Percentiles rank a stretch among this genome's conserved stretches.
Evolutionary conservation across 352 stramenopile genomes (phyloP).

Genomic region (Phytophthora capsici): DNA sequence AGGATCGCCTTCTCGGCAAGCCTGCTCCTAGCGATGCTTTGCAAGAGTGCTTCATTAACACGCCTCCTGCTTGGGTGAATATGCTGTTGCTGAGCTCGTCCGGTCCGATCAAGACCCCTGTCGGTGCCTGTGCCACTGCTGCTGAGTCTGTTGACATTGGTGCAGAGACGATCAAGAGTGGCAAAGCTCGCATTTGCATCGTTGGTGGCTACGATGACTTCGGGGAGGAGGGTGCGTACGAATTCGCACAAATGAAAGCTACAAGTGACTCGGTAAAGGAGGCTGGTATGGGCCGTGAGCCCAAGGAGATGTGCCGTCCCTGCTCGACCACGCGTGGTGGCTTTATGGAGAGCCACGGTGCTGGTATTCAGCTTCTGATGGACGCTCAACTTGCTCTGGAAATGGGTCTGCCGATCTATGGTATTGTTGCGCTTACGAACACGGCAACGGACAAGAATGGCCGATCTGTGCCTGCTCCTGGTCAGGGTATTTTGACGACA

Average conservation of each 20-base stretch:
- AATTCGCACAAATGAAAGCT: slow-evolving; percentile 92
- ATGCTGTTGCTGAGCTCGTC: slow-evolving; percentile 89
- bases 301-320: slow-evolving; percentile 85
- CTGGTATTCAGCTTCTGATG: slow-evolving; percentile 90
- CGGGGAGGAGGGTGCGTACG: slow-evolving; percentile 82
- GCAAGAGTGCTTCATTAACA: slow-evolving; percentile 91
- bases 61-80: slow-evolving; percentile 89
- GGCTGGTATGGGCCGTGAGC: slow-evolving; percentile 71
- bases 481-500: slow-evolving; percentile 88
- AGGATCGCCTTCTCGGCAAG: slow-evolving; percentile 72
- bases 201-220: slow-evolving; percentile 91
- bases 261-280: slow-evolving; percentile 90
- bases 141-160: slow-evolving; percentile 90
- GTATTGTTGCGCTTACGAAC: slow-evolving; percentile 81
- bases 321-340: slow-evolving; percentile 80
- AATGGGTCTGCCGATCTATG: slow-evolving; percentile 90
- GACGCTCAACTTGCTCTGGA: slow-evolving; percentile 86
- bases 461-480: slow-evolving; percentile 81
- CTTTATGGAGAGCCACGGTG: slow-evolving; percentile 91
- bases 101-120: slow-evolving; percentile 89
- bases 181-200: slow-evolving; percentile 86
- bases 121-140: slow-evolving; percentile 86
- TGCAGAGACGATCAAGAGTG: slow-evolving; percentile 89
- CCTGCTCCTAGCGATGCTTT: slow-evolving; percentile 78
- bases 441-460: slow-evolving; percentile 91